These are phyloP conservation scores for Lepiota venenata DNA, from an alignment of 768 basidiomycete species.

Conservation along the genomic window DNA sequence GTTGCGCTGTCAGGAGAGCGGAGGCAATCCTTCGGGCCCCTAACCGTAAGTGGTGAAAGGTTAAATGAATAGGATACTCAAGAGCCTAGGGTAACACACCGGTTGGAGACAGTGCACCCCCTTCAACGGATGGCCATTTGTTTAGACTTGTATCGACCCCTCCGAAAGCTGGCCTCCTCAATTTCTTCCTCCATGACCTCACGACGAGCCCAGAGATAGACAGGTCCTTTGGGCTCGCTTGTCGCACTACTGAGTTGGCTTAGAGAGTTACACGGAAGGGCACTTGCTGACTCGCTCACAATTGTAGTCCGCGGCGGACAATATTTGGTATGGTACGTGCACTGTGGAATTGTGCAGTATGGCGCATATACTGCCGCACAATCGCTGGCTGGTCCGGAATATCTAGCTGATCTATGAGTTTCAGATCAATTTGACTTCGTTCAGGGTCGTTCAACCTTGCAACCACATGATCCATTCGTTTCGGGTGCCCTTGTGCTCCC, in stretches of 20 bases:
- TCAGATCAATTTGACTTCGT: neutral
- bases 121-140: constrained; percentile 51
- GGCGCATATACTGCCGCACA: constrained; percentile 74
- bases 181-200: constrained; percentile 69
- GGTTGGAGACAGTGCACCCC: constrained; percentile 39
- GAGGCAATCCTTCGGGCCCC: constrained; percentile 37
- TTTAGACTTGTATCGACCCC: constrained; percentile 15
- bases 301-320: constrained; percentile 59
- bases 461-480: constrained; percentile 78
- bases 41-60: constrained; percentile 12
- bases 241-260: constrained; percentile 40
- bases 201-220: constrained; percentile 72
- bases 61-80: neutral
- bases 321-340: constrained; percentile 47
- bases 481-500: constrained; percentile 56
- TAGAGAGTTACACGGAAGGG: neutral
- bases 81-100: constrained; percentile 19
- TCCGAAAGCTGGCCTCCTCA: constrained; percentile 30
- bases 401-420: constrained; percentile 33
- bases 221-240: constrained; percentile 71
- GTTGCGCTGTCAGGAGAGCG: constrained; percentile 46
- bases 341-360: constrained; percentile 55
- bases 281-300: constrained; percentile 34
- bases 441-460: constrained; percentile 41
- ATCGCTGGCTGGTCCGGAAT: constrained; percentile 70